Percentiles rank a stretch among this genome's conserved stretches.
phyloP scores from a whole-genome alignment of 495 filamentous ascomycete species.

The Xylaria bambusicola region DNA sequence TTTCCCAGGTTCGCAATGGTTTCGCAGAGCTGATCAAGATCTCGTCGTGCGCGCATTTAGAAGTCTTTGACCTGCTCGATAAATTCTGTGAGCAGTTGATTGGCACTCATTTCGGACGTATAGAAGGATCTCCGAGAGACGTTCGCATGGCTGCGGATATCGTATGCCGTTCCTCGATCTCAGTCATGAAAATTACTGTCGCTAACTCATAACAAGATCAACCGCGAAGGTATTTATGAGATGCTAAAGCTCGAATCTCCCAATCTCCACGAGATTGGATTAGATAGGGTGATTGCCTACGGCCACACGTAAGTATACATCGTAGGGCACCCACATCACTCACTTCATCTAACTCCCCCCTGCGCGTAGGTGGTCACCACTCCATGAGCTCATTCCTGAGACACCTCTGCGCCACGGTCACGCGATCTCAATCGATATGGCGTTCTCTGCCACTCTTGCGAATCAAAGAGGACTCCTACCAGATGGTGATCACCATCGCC shows the following conservation, averaged over 20 bases:
- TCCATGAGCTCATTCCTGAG: constrained; percentile 62
- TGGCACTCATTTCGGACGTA: constrained; percentile 56
- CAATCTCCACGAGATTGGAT: constrained; percentile 63
- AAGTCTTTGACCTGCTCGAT: constrained; percentile 62
- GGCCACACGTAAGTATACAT: constrained; percentile 57
- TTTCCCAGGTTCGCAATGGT: constrained; percentile 63
- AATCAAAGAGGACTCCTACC: constrained; percentile 52
- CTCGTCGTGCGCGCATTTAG: constrained; percentile 60
- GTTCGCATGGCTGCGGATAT: constrained; percentile 56
- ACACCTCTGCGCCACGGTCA: constrained; percentile 64
- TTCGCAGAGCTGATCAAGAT: constrained; percentile 71
- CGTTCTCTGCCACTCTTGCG: constrained; percentile 63
- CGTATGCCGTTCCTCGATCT: constrained; percentile 9
- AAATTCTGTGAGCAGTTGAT: constrained; percentile 63
- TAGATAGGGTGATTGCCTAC: constrained; percentile 67
- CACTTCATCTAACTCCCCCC: neutral
- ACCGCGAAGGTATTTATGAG: constrained; percentile 58
- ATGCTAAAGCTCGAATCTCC: constrained; percentile 67
- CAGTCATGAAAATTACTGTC: neutral
- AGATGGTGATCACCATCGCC: constrained; percentile 53
- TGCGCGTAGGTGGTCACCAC: constrained; percentile 56
- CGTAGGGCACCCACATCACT: neutral
- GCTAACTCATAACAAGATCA: constrained; percentile 44
- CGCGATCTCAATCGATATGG: constrained; percentile 69
- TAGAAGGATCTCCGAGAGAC: constrained; percentile 47